Evolutionary conservation across 805 yeast species (phyloP), one percentile per base, ranked within the genome.

Genomic region (Nakazawaea anatomiae): DNA sequence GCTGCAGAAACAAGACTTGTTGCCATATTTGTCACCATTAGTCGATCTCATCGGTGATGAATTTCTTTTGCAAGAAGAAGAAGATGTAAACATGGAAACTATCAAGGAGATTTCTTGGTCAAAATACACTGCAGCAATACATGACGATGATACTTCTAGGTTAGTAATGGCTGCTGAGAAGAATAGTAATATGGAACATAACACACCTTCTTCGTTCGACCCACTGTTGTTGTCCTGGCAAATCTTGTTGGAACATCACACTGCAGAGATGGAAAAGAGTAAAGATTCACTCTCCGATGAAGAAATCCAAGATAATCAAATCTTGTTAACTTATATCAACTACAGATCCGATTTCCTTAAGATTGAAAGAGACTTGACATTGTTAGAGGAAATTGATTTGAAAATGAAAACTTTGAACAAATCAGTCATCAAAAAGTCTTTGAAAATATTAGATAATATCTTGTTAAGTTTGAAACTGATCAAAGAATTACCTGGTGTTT

Each of bases 401-500:
- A 18, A 3, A 18, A 12, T 35, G 7, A 53, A 57, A 1, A 48
- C 53, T 5, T 56, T 64, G 35, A 56, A 53, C 32, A 53, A 52
- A 5, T 54, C 60, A 14, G 58, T 59, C 10, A 55, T 64, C 10
- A 72, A 69, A 51, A 83, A 82, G 55, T 62, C 69, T 5, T 60
- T 75, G 40, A 73, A 83, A 52, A 63, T 85, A 28, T 74, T 73
- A 53, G 79, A 76, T 27, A 70, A 75, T 7, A 73, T 88, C 39
- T 64, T 75, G 10, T 69, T 73, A 44, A 81, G 86, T 14, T 63
- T 85, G 36, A 67, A 67, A 3, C 85, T 84, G 56, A 67, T 89
- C 44, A 73, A 77, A 60, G 96, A 89, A 54, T 74, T 94, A 47
- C 97, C 97, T 0, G 98, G 98, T 73, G 96, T 92, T 18, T 82